Base-by-base conservation (phyloP, 2,329 filamentous ascomycete genomes). In the Fusarium albidum region DNA sequence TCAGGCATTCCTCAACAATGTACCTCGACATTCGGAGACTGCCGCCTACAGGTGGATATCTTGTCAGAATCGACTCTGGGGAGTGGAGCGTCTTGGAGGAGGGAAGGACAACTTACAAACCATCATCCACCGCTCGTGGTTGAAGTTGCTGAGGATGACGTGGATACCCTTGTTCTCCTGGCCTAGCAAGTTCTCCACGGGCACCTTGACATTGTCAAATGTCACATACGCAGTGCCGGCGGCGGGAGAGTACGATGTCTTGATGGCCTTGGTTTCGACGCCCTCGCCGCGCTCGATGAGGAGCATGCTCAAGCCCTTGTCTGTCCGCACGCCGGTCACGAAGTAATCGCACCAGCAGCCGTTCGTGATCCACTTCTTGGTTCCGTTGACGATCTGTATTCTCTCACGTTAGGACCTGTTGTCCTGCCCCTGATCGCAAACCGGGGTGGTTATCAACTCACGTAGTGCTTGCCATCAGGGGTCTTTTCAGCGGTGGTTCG, bases 281-380 rank as follows among this genome's bases (percentile, higher is more conserved):
- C 87, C 89, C 63, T 92, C 89, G 52, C 84, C 83, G 40, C 90
- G 82, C 67, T 88, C 84, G 57, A 96, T 88, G 12, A 96, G 77
- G 8, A 96, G 75, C 9, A 96, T 91, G 11, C 85, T 88, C 62
- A 94, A 85, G 13, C 89, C 89, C 74, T 92, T 92, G 49, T 86
- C 86, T 0, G 91, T 96, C 70, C 85, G 86, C 68, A 91, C 91
- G 38, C 87, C 91, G 1, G 86, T 89, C 43, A 95, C 89, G 66
- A 95, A 96, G 77, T 94, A 95, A 73, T 95, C 90, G 57, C 78
- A 83, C 74, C 87, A 95, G 67, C 88, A 86, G 55, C 89, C 90
- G 73, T 92, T 92, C 32, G 90, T 92, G 69, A 92, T 92, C 90
- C 89, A 92, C 77, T 94, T 95, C 82, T 93, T 94, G 49, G 81